These are phyloP conservation scores for Leccinum griseonigrum DNA, from an alignment of 1,284 basidiomycete species.

Conservation along the genomic window DNA sequence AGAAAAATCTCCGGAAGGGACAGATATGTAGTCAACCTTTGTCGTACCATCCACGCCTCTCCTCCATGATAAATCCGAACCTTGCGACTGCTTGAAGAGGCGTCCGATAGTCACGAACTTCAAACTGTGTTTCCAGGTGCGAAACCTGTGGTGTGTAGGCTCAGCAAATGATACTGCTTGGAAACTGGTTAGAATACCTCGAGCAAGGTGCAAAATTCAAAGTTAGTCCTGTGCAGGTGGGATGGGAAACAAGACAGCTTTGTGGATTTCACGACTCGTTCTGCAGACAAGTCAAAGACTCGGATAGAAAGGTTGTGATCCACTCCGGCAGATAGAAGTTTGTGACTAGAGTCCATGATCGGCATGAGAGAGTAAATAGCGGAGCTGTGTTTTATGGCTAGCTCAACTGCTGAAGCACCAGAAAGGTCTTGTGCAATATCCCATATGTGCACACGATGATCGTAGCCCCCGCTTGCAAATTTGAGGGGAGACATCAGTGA, in stretches of 20 bases:
- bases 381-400: constrained; percentile 45
- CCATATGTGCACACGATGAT: constrained; percentile 50
- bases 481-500: constrained; percentile 38
- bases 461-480: constrained; percentile 51
- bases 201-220: constrained; percentile 41
- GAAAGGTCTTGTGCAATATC: constrained; percentile 35
- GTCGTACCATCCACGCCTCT: constrained; percentile 42
- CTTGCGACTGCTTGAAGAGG: constrained; percentile 36
- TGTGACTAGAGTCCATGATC: constrained; percentile 44
- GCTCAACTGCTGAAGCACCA: constrained; percentile 27
- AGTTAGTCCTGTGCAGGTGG: constrained; percentile 40
- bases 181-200: constrained; percentile 36
- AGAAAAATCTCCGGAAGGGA: neutral
- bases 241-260: constrained; percentile 45
- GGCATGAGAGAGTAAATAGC: constrained; percentile 43
- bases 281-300: constrained; percentile 50
- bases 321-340: constrained; percentile 47
- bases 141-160: constrained; percentile 36
- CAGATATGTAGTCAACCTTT: constrained; percentile 36
- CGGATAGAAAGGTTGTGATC: constrained; percentile 42
- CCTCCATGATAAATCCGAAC: constrained; percentile 42
- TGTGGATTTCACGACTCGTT: constrained; percentile 39
- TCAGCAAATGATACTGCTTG: neutral
- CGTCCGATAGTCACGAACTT: constrained; percentile 45
- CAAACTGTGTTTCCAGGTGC: constrained; percentile 52